Base-by-base conservation (phyloP, 1,284 basidiomycete species). In the Ustilago bromivora region DNA sequence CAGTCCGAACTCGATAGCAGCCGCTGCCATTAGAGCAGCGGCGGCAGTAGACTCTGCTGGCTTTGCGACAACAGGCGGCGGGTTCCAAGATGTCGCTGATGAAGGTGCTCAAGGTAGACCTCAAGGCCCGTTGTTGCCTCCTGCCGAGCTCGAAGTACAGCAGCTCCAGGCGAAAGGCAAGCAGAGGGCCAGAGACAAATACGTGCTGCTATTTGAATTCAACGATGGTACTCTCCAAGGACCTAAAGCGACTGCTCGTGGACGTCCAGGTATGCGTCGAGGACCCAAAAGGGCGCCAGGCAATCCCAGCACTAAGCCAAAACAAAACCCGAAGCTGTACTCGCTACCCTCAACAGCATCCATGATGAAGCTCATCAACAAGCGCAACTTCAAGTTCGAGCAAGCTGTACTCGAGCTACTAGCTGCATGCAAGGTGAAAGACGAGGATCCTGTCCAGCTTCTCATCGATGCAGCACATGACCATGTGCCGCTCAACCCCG, bases 201-300 rank as follows among this genome's bases (percentile, higher is more conserved):
- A 85, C 62, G 85, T 84, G 2, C 61, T 88, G 12, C 71, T 87
- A 0, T 87, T 88, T 43, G 81, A 85, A 43, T 88, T 88, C 80
- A 86, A 87, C 55, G 87, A 88, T 55, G 87, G 86, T 2, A 86
- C 87, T 13, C 77, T 87, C n/a, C 81, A 83, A 65, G 81, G 81
- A 15, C 82, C 86, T 28, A 86, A 86, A 53, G 85, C 85, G 0
- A 86, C 85, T 0, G 84, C 83, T n/a, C 78, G 86, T 5, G 78
- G 85, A 32, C 64, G 79, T 15, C 58, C 74, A 8, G 80, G 78
- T 5, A 71, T 78, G 68, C 61, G 77, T 4, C 36, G 69, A 36
- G 81, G 75, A 0, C 78, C 80, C 0, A 72, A 66, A 34, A 34
- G 72, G 13, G 59, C 66, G 40, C 62, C 65, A 6, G 41, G 55